Conservation (phyloP, 805 yeast genomes). For the Spathaspora arborariae region DNA sequence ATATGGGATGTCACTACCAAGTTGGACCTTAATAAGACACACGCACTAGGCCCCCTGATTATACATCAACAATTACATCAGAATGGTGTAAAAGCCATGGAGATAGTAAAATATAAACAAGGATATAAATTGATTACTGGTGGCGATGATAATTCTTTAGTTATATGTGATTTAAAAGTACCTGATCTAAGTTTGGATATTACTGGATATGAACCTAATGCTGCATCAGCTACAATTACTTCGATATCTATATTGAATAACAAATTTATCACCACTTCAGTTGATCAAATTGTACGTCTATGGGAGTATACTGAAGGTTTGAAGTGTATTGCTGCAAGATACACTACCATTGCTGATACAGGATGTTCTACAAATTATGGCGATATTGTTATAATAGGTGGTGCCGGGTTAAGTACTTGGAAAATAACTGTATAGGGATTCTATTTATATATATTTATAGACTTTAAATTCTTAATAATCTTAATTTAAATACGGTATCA, state of each 20-base stretch:
- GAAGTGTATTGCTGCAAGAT: conserved; percentile 35
- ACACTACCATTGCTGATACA: conserved; percentile 88
- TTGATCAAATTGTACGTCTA: conserved; percentile 71
- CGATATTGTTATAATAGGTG: conserved; percentile 57
- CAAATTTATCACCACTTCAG: conserved; percentile 62
- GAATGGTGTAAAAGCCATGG: conserved; percentile 73
- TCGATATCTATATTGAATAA: conserved; percentile 41
- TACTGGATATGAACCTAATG: conserved; percentile 41
- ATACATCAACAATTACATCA: conserved; percentile 65
- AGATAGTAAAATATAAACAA: conserved; percentile 12
- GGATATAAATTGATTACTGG: conserved; percentile 57
- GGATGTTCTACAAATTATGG: conserved; percentile 49
- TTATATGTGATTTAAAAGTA: conserved; percentile 18
- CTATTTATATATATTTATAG: conserved; percentile 5
- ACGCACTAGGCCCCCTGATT: conserved; percentile 15
- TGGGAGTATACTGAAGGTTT: conserved; percentile 49
- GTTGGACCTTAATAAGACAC: conserved; percentile 11
- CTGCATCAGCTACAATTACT: conserved; percentile 88
- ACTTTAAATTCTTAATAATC: conserved; percentile 62
- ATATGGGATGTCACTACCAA: conserved; percentile 50
- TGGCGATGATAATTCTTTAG: conserved; percentile 86
- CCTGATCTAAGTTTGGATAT: conserved; percentile 20
- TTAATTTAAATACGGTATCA: conserved; percentile 73
- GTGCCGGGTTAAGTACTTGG: conserved; percentile 75
- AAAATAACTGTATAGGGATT: conserved; percentile 5